A percentile compares a stretch with the other conserved stretches of the same genome.
Evolutionary conservation across 2,329 filamentous ascomycete genomes (phyloP).

Genomic region (Colletotrichum abscissum): DNA sequence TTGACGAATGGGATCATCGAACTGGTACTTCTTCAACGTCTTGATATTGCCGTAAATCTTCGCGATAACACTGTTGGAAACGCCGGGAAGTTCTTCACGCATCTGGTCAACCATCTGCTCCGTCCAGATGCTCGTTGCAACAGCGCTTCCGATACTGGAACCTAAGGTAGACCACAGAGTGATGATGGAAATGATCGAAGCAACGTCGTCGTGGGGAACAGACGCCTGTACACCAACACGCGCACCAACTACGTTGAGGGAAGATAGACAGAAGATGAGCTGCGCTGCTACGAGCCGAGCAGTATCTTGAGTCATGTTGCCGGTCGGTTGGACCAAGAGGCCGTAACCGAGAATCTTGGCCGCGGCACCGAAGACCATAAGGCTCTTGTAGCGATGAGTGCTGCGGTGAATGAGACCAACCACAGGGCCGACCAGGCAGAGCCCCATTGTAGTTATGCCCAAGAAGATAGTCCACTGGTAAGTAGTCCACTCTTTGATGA

Average conservation of each 20-base stretch:
- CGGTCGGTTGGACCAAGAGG: not conserved
- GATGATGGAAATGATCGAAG: too few relatives aligned
- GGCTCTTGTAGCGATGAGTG: constrained; percentile 54
- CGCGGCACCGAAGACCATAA: constrained; percentile 51
- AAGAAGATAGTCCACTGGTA: constrained; percentile 55
- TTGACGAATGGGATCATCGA: too few relatives aligned
- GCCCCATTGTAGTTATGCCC: constrained; percentile 51
- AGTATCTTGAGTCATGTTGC: not conserved
- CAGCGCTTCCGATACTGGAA: constrained; percentile 50
- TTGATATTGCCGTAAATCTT: too few relatives aligned
- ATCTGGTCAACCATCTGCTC: constrained; percentile 49
- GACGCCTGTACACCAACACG: too few relatives aligned
- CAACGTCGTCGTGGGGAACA: too few relatives aligned
- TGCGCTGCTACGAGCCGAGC: not conserved
- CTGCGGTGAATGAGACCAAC: constrained; percentile 47
- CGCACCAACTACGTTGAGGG: not conserved
- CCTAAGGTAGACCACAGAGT: constrained; percentile 35
- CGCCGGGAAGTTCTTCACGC: constrained; percentile 44
- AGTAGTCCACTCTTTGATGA: constrained; percentile 54
- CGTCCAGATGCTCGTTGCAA: constrained; percentile 52
- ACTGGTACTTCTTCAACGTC: too few relatives aligned
- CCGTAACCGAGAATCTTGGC: constrained; percentile 22
- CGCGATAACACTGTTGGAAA: too few relatives aligned
- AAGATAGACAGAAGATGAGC: not conserved
- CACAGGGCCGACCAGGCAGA: constrained; percentile 50